Evolutionary conservation across 257 asterid genomes (phyloP).

Genomic region (Leptodermis oblonga): DNA sequence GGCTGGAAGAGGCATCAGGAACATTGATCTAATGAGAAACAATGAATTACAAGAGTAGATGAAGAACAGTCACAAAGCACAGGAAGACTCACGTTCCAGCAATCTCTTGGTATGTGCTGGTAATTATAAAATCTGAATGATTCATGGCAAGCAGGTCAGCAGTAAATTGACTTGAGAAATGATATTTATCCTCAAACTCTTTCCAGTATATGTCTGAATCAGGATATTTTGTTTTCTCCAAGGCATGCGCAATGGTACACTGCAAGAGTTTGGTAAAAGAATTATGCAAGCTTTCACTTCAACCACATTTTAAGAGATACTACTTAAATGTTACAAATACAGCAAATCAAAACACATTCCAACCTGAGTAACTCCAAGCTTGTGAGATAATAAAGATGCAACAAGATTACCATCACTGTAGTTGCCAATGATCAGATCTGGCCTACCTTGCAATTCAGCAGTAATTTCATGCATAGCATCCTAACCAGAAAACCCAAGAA

Average conservation of each 20-base stretch:
- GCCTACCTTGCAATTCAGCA: constrained; percentile 89
- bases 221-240: constrained; percentile 98
- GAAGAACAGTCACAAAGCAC: neutral
- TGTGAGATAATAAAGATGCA: constrained; percentile 79
- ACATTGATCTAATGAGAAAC: neutral
- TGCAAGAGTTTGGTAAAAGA: constrained; percentile 18
- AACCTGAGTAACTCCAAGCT: constrained; percentile 95
- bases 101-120: constrained; percentile 98
- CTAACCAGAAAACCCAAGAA: constrained; percentile 29
- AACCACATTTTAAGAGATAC: neutral
- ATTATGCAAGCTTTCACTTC: neutral
- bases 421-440: constrained; percentile 87
- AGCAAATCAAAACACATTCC: constrained; percentile 8
- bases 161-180: constrained; percentile 93
- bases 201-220: constrained; percentile 96
- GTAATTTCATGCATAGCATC: constrained; percentile 77
- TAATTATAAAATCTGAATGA: constrained; percentile 85
- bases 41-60: neutral
- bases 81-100: constrained; percentile 84
- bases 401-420: constrained; percentile 99
- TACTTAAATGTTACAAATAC: neutral
- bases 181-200: constrained; percentile 84
- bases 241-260: constrained; percentile 99
- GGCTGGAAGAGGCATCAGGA: neutral
- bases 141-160: constrained; percentile 98